Evolutionary conservation across 1,284 basidiomycete genomes (phyloP).

Genomic region (Marasmius sp.): DNA sequence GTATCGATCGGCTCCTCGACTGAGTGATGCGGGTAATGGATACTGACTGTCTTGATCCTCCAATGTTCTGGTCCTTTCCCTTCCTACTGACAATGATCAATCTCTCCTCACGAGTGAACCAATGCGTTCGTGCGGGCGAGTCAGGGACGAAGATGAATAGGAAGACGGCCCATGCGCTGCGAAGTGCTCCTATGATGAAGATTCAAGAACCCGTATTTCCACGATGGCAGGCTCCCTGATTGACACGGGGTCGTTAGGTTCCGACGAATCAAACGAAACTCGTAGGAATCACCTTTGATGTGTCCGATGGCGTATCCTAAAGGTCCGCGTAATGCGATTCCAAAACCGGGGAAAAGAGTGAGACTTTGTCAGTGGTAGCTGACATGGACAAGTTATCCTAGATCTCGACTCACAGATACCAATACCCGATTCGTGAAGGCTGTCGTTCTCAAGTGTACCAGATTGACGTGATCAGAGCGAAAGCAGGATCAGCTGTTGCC

Average conservation of each 20-base stretch:
- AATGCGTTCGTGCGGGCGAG: conserved; percentile 32
- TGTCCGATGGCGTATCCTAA: conserved; percentile 28
- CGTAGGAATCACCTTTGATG: conserved; percentile 3
- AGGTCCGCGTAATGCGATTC: conserved; percentile 27
- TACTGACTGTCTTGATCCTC: conserved; percentile 25
- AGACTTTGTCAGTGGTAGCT: background rate
- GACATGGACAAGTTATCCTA: no score
- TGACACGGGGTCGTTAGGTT: background rate
- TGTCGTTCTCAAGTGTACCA: conserved; percentile 45
- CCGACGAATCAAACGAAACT: background rate
- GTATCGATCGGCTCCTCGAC: background rate
- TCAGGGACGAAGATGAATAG: conserved; percentile 32
- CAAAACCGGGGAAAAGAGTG: conserved; percentile 15
- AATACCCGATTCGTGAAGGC: conserved; percentile 34
- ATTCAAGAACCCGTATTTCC: conserved; percentile 38
- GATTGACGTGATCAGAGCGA: conserved; percentile 36
- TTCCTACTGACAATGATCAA: conserved; percentile 34
- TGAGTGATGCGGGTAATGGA: background rate
- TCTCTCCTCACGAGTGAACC: conserved; percentile 33
- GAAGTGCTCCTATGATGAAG: conserved; percentile 30
- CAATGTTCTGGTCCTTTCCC: conserved; percentile 25
- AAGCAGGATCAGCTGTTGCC: conserved; percentile 30
- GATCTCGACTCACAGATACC: conserved; percentile 29
- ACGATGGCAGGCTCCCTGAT: conserved; percentile 25
- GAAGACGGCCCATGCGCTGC: conserved; percentile 24